Conservation (phyloP, 768 basidiomycete genomes). For the Amanita jacksonii region DNA sequence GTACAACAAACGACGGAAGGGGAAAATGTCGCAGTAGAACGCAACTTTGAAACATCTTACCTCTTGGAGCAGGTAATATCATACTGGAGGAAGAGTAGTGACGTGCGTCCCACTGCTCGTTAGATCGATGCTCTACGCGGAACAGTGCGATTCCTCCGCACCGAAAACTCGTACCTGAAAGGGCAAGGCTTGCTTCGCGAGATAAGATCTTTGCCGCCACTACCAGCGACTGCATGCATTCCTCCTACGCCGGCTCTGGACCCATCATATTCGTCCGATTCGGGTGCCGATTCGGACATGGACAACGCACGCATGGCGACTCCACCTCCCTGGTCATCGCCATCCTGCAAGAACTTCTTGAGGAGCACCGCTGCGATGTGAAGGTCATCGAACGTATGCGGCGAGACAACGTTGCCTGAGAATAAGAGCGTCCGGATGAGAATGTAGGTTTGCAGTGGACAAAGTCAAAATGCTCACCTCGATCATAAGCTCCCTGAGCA, state of each 20-base stretch:
- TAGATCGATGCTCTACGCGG: slow-evolving; percentile 88
- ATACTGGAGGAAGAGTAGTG: slow-evolving; percentile 5
- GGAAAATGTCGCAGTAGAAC: slow-evolving; percentile 62
- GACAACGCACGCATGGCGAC: slow-evolving; percentile 6
- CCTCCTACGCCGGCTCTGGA: slow-evolving; percentile 58
- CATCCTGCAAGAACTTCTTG: slow-evolving; percentile 79
- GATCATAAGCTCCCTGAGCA: slow-evolving; percentile 77
- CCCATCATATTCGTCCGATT: slow-evolving; percentile 57
- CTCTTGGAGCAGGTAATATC: slow-evolving; percentile 70
- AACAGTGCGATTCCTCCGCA: slow-evolving; percentile 86
- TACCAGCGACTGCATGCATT: slow-evolving; percentile 36
- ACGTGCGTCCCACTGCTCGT: slow-evolving; percentile 1
- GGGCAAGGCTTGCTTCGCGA: slow-evolving; percentile 85
- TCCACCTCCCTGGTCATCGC: slow-evolving; percentile 37
- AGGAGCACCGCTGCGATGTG: slow-evolving; percentile 77
- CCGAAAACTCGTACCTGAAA: slow-evolving; percentile 89
- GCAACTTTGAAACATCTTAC: slow-evolving; percentile 79
- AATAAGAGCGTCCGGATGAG: slow-evolving; percentile 3
- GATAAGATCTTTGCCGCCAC: slow-evolving; percentile 62
- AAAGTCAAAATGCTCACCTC: slow-evolving; percentile 36
- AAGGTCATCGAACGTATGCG: slow-evolving; percentile 68
- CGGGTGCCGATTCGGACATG: slow-evolving; percentile 42
- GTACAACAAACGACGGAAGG: slow-evolving; percentile 38
- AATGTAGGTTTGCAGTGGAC: neutral
- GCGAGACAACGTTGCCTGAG: slow-evolving; percentile 66